These are phyloP conservation scores for Trypanosoma lewisi DNA, from an alignment of 208 protist genomes.

Conservation along the genomic window DNA sequence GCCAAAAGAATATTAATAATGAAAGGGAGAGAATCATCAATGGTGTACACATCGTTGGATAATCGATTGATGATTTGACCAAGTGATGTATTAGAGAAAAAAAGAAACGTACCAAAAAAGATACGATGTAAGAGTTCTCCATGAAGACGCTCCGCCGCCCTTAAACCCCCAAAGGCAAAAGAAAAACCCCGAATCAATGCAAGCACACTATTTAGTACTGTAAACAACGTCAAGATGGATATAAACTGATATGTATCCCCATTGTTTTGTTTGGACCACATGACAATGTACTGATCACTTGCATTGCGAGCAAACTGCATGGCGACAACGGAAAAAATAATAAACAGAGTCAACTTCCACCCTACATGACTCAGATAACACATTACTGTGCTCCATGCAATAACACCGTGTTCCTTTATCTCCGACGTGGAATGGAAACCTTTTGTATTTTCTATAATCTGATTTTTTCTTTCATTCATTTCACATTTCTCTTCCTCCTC, in stretches of 20 bases:
- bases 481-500: not conserved
- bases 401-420: not conserved
- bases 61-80: constrained; percentile 82
- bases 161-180: constrained; percentile 34
- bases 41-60: constrained; percentile 62
- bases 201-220: constrained; percentile 23
- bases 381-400: constrained; percentile 21
- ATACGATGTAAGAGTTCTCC: constrained; percentile 42
- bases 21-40: constrained; percentile 79
- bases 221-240: constrained; percentile 11
- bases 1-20: constrained; percentile 53
- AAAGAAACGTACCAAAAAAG: constrained; percentile 38
- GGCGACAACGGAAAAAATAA: constrained; percentile 16
- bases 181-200: constrained; percentile 28
- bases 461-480: not conserved
- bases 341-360: constrained; percentile 13
- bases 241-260: constrained; percentile 12
- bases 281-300: constrained; percentile 29
- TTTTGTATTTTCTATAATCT: not conserved
- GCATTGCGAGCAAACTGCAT: constrained; percentile 31
- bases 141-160: constrained; percentile 48
- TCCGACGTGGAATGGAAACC: not conserved
- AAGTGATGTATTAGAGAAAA: constrained; percentile 59
- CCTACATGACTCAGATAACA: constrained; percentile 27
- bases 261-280: constrained; percentile 24